Percentiles rank a stretch among this genome's conserved stretches.
Conservation (phyloP, 768 basidiomycete genomes). For the Pulveroboletus frians region DNA sequence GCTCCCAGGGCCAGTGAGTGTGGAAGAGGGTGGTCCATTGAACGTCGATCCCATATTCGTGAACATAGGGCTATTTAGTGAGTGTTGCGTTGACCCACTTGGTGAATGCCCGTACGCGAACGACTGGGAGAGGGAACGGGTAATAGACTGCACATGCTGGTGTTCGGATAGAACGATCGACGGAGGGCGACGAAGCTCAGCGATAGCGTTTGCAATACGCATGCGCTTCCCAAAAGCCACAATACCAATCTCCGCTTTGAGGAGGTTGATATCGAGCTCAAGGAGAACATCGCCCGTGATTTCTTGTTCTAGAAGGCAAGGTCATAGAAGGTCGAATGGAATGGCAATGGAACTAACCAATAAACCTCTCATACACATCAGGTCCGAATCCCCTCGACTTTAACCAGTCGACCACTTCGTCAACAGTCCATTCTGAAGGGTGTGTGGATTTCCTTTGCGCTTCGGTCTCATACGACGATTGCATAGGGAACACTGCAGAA, state of each 20-base stretch:
- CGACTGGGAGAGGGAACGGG: conserved; percentile 27
- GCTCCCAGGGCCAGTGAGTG: conserved; percentile 21
- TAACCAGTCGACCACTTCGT: conserved; percentile 88
- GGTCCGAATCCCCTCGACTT: conserved; percentile 80
- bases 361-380: conserved; percentile 79
- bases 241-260: conserved; percentile 93
- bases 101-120: conserved; percentile 32
- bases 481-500: conserved; percentile 20
- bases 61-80: conserved; percentile 38
- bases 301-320: conserved; percentile 74
- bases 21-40: conserved; percentile 19
- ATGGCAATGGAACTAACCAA: conserved; percentile 47
- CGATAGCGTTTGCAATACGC: conserved; percentile 88
- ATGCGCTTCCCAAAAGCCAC: conserved; percentile 91
- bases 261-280: conserved; percentile 84
- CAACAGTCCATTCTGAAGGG: conserved; percentile 78
- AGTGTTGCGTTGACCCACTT: conserved; percentile 40
- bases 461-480: conserved; percentile 18
- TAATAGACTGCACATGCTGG: conserved; percentile 29
- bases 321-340: not conserved
- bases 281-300: conserved; percentile 96
- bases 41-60: conserved; percentile 28
- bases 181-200: conserved; percentile 74
- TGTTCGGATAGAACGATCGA: conserved; percentile 53
- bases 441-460: conserved; percentile 34